Base-by-base conservation (phyloP, 2,329 filamentous ascomycete species). In the Botryosphaeria dothidea region DNA sequence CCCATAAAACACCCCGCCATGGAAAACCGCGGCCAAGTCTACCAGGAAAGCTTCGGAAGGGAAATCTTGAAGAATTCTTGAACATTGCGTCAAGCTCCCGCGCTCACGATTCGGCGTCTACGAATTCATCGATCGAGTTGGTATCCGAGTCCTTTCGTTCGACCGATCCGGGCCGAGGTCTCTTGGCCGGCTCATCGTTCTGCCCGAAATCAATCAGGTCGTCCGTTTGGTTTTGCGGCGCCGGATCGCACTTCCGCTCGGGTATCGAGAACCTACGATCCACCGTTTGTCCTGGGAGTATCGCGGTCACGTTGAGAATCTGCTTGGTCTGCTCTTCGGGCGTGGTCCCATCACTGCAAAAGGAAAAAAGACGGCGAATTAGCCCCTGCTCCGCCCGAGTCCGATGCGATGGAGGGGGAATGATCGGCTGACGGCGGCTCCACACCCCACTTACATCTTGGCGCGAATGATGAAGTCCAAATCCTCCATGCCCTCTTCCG, bases 381-480 rank as follows among this genome's bases (percentile, higher is more conserved):
- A 52, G 48, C 7, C 19, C 29, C 34, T n/a, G 38, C 19, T 36
- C 34, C 49, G 48, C 27, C 49, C n/a, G 38, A 46, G 38, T 25
- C 48, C 36, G 61, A 36, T 27, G 3, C 27, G 31, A 17, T 27
- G 27, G 46, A 34, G 7, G 46, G 9, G 25, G n/a, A n/a, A n/a
- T 46, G 17, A 36, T 46, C 49, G 38, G 49, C 36, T 21, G 41
- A 64, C 34, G 21, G 17, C 36, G 29, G 38, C n/a, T 27, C 17
- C 23, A 36, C 21, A 64, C 57, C 21, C 52, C 51, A 74, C 87
- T 77, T 79, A 96, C 93, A 99, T 86, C 64, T 89, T 84, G 1
- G 93, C 90, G 76, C 94, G 90, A 72, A 99, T 91, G 73, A 98
- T 93, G 92, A 92, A 99, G 78, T 98, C 95, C 31, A 99, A 81